Evolutionary conservation across 1,284 basidiomycete species (phyloP), one percentile per base, ranked within the genome.

Genomic region (Ganoderma sinense): DNA sequence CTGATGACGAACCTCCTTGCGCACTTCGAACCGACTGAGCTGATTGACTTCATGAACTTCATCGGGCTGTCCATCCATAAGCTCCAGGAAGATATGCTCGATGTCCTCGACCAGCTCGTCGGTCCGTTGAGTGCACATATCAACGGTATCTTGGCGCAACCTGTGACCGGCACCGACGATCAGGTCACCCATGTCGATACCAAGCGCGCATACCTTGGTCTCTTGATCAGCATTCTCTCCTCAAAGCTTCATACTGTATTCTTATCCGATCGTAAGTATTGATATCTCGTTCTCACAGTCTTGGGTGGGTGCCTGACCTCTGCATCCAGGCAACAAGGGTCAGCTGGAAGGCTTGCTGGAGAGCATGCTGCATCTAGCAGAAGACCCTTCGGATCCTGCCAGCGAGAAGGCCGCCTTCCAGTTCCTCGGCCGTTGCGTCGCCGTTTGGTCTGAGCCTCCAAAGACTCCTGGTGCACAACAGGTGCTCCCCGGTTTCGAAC

Each of bases 31-130:
- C 92, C 96, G 0, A 89, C 92, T 10, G 98, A 99, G 81, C 84
- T 99, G 70, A 92, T 94, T 56, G 98, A 99, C 78, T 98, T 99
- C 78, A 91, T 99, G 86, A 93, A 92, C 78, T 99, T 99, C 84
- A 92, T 99, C 68, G 92, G 91, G 10, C 85, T 98, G 26, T 84
- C 99, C 69, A 93, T 97, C 70, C 96, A 98, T 81, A 95, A 95
- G 78, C 90, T 99, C 73, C 95, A 95, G 92, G 86, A 87, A 73
- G 91, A 94, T 73, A 88, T 98, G 81, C 91, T 91, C 73, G 84
- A 91, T 71, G 96, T 98, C 31, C 84, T 99, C 72, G 97, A 99
- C 79, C 91, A 97, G 78, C 89, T 99, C 33, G 89, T 99, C 65
- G 89, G 93, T 0, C 96, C 97, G 1, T 85, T 99, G 72, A 92